Base-by-base conservation (phyloP, 352 stramenopile genomes). In the Albugo candida region DNA sequence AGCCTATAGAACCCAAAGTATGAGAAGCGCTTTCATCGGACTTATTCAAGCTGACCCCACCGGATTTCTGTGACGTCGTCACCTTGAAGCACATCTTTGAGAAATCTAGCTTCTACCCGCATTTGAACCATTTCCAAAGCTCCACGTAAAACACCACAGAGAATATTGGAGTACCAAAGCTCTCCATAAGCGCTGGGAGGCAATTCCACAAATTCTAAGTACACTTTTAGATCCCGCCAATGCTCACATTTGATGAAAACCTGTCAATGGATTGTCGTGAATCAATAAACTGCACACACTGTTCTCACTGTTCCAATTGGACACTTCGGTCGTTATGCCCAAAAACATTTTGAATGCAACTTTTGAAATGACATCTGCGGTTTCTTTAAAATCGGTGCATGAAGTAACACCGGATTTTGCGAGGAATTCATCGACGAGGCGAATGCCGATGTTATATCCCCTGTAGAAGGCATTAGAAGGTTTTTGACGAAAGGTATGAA, bases 261-360 rank as follows among this genome's bases (percentile, higher is more conserved):
- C n/a, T 24, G 73, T 85, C 18, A 98, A 70, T 14, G 93, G 94
- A 67, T 98, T 98, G 35, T 98, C 92, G 53, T 94, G 87, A 47
- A 98, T 83, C 47, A 96, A 61, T 8, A 98, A 74, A 52, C 74
- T 94, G 57, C 94, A 98, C 4, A 70, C 65, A 5, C 53, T 89
- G 37, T 70, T 70, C 36, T 96, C 81, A 24, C 67, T 61, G 55
- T 93, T 92, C 74, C 91, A 95, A 56, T 87, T 77, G 20, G 65
- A 51, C 4, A 97, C 75, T 34, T 98, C 93, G 31, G 76, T 83
- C 40, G 75, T 87, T 47, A 98, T 80, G n/a, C 94, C 94, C 17
- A 98, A 60, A 57, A 98, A 98, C 94, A 98, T 98, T 60, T 95
- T 95, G 57, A 98, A 97, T 6, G 88, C 93, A 20, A 97, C 81